Conservation (phyloP, 768 basidiomycete genomes). For the Xanthoconium stramineum region DNA sequence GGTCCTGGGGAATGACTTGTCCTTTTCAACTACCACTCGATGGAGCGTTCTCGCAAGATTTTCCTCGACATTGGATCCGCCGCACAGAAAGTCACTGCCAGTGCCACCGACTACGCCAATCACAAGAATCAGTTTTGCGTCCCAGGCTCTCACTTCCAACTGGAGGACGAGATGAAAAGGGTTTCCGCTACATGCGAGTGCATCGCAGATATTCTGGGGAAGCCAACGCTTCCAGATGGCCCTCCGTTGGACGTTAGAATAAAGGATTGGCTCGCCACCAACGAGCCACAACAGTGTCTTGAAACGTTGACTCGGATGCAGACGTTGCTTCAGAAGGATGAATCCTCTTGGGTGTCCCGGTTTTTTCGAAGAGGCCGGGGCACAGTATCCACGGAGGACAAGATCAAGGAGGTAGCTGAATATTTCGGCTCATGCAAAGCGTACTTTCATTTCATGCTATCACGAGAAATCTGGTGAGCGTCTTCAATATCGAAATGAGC, state of each 20-base stretch:
- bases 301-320: neutral
- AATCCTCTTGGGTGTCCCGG: neutral
- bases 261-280: neutral
- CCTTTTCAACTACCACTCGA: neutral
- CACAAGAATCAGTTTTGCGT: neutral
- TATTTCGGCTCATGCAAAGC: neutral
- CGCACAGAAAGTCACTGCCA: neutral
- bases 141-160: neutral
- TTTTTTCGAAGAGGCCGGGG: neutral
- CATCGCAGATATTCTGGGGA: neutral
- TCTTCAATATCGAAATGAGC: neutral
- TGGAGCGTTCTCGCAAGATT: constrained; percentile 1
- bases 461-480: constrained; percentile 2
- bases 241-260: neutral
- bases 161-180: neutral
- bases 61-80: neutral
- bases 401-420: neutral
- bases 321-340: neutral
- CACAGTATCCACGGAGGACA: neutral
- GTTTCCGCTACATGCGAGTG: neutral
- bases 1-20: too few relatives aligned
- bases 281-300: neutral
- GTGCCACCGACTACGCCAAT: neutral
- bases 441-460: neutral
- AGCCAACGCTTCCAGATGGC: neutral